Evolutionary conservation across 306 rosid genomes (phyloP), one percentile per base, ranked within the genome.

Genomic region (Glycine soja): DNA sequence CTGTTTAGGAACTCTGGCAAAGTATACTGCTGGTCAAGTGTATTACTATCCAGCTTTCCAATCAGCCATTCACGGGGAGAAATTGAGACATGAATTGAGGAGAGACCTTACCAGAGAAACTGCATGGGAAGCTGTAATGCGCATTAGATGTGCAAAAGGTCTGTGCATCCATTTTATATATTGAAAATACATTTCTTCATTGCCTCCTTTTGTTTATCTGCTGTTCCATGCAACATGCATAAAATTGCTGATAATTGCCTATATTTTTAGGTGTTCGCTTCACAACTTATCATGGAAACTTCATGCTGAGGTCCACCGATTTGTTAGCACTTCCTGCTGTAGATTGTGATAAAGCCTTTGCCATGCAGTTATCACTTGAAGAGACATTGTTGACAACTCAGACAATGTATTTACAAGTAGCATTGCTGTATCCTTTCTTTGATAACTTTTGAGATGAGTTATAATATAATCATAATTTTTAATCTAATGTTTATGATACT

Each of bases 51-150:
- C 97, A 34, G 87, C 90, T 78, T 96, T 92, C 83, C 97, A 89
- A 85, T 88, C 97, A 63, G 77, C 90, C 65, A 81, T 80, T 88
- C 98, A 96, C 74, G 99, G 98, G 83, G 91, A 92, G 83, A 96
- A 96, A 86, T 89, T 96, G 88, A 93, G 92, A 77, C 85, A 92
- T 51, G 99, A 96, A 80, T 90, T 96, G 87, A 83, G 94, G 79
- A 93, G 99, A 86, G 98, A 93, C 80, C 95, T 96, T 72, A 96
- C 91, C 9, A 90, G 98, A 87, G 99, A 96, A 85, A 96, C 98
- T 81, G 99, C 97, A 69, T 96, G 99, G 99, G 99, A 96, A 91
- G 92, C 99, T 85, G 99, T 93, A 42, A 83, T 96, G 97, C 99
- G 99, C 68, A 88, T 93, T 78, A 89, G 99, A 86, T 93, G 98